Percentiles rank a stretch among this genome's conserved stretches.
Conservation (phyloP, 1,284 basidiomycete species). For the Cystobasidium pallidum region DNA sequence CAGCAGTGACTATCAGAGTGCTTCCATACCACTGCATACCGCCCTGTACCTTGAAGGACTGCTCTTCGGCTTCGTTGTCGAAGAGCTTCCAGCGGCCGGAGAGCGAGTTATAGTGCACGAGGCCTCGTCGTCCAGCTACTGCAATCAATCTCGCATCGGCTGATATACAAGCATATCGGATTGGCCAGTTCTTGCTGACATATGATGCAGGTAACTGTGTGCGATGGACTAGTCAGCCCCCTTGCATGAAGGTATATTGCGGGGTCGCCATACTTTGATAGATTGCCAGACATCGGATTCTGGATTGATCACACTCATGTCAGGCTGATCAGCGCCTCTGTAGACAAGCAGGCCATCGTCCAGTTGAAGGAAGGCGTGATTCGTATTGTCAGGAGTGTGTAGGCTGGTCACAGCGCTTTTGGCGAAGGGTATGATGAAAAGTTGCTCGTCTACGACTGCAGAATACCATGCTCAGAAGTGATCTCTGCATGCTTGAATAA, state of each 20-base stretch:
- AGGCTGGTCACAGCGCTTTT: slow-evolving; percentile 92
- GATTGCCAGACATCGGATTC: slow-evolving; percentile 98
- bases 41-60: slow-evolving; percentile 83
- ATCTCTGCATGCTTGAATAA: neutral
- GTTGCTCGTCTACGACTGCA: slow-evolving; percentile 61
- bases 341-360: slow-evolving; percentile 95
- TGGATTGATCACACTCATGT: slow-evolving; percentile 98
- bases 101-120: slow-evolving; percentile 89
- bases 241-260: slow-evolving; percentile 33
- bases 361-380: slow-evolving; percentile 92
- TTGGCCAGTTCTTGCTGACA: slow-evolving; percentile 89
- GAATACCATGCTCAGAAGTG: neutral
- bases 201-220: slow-evolving; percentile 82
- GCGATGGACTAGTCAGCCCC: slow-evolving; percentile 13
- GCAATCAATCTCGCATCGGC: slow-evolving; percentile 89
- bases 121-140: slow-evolving; percentile 84
- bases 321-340: slow-evolving; percentile 93
- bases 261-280: slow-evolving; percentile 67
- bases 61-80: slow-evolving; percentile 79
- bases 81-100: slow-evolving; percentile 97
- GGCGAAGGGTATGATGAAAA: slow-evolving; percentile 87
- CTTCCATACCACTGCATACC: slow-evolving; percentile 97
- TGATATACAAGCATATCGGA: slow-evolving; percentile 89
- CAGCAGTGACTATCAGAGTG: slow-evolving; percentile 87
- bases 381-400: slow-evolving; percentile 91